A percentile compares a stretch with the other conserved stretches of the same genome.
Conservation (phyloP, 768 basidiomycete species). For the Cystofilobasidium macerans region DNA sequence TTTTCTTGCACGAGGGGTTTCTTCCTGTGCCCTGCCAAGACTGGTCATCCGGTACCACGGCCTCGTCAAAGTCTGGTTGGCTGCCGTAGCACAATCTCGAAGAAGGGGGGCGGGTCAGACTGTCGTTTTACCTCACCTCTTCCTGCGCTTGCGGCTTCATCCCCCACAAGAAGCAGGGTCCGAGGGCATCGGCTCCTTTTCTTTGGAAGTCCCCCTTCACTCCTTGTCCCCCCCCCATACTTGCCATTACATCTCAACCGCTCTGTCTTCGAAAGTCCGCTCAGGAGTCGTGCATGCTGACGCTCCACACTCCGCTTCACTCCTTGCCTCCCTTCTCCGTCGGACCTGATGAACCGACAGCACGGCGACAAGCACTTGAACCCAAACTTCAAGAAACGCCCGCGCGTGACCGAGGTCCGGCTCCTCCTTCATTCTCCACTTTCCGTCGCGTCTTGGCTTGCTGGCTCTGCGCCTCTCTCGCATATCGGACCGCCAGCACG, state of each 20-base stretch:
- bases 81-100: too few relatives aligned
- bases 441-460: constrained; percentile 8
- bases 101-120: too few relatives aligned
- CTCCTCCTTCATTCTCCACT: constrained; percentile 27
- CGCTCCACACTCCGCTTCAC: constrained; percentile 24
- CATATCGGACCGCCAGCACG: too few relatives aligned
- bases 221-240: neutral
- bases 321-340: constrained; percentile 18
- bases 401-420: constrained; percentile 82
- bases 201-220: neutral
- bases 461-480: neutral
- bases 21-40: neutral
- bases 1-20: constrained; percentile 31
- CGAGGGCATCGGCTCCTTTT: too few relatives aligned
- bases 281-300: constrained; percentile 2
- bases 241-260: neutral
- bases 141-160: too few relatives aligned
- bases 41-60: neutral
- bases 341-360: constrained; percentile 41
- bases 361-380: constrained; percentile 88
- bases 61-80: too few relatives aligned
- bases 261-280: neutral
- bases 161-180: too few relatives aligned
- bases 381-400: constrained; percentile 88
- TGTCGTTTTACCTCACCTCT: too few relatives aligned